These are phyloP conservation scores for Thuidium tamariscinum DNA, from an alignment of 225 moss, liverwort and hornwort species.

Conservation along the genomic window DNA sequence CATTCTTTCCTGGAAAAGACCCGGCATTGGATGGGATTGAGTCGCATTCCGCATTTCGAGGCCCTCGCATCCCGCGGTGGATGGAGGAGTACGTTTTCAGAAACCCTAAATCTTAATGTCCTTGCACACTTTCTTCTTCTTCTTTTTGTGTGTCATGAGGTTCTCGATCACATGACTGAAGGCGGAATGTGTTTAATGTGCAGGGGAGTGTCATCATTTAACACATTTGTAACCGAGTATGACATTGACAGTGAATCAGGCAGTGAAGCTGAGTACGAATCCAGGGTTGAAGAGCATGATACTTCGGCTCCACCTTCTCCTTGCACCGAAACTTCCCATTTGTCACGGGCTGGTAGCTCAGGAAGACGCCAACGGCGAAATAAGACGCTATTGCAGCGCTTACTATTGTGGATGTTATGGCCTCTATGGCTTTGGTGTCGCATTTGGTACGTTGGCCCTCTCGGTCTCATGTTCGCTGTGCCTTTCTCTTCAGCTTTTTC, in stretches of 20 bases:
- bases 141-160: background rate
- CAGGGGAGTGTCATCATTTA: conserved; percentile 95
- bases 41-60: conserved; percentile 61
- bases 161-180: background rate
- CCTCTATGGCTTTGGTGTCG: conserved; percentile 27
- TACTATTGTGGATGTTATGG: conserved; percentile 44
- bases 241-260: conserved; percentile 46
- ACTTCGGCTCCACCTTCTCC: conserved; percentile 44
- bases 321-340: conserved; percentile 25
- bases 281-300: conserved; percentile 37
- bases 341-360: conserved; percentile 46
- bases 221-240: conserved; percentile 47
- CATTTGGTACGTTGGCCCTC: background rate
- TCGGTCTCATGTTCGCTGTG: background rate
- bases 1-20: conserved; percentile 60
- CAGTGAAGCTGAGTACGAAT: conserved; percentile 37
- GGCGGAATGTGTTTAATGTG: background rate
- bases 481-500: background rate
- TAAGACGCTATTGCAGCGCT: conserved; percentile 22
- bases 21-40: conserved; percentile 50
- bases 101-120: background rate
- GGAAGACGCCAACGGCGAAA: conserved; percentile 39
- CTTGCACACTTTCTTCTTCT: background rate
- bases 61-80: conserved; percentile 79
- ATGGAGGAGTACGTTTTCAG: conserved; percentile 73